Evolutionary conservation across 2,329 filamentous ascomycete species (phyloP).

Genomic region (Aspergillus candidus): DNA sequence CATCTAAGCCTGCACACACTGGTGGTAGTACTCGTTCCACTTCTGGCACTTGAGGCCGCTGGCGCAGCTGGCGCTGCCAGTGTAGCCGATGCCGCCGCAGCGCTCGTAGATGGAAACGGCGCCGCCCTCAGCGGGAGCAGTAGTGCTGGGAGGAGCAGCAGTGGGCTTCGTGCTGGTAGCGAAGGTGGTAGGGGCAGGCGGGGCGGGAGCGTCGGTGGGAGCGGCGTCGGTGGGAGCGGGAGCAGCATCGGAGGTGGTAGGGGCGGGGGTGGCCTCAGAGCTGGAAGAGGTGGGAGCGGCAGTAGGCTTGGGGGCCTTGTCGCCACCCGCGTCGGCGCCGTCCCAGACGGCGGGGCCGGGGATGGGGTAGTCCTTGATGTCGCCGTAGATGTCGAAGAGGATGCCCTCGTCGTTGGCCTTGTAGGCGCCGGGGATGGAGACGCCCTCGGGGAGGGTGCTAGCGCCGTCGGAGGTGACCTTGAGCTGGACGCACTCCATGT

Average conservation of each 20-base stretch:
- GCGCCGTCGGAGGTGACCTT: constrained; percentile 17
- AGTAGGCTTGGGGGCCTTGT: constrained; percentile 4
- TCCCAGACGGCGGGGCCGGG: constrained; percentile 19
- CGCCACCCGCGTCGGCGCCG: constrained; percentile 12
- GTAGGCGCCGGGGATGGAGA: constrained; percentile 17
- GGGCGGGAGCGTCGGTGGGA: constrained; percentile 3
- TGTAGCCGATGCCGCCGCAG: constrained; percentile 15
- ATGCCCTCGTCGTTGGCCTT: constrained; percentile 11
- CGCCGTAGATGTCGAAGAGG: constrained; percentile 16
- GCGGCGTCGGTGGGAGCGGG: constrained; percentile 1
- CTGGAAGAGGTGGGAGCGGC: not conserved
- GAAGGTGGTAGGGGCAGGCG: not conserved
- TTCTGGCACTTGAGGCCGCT: constrained; percentile 14
- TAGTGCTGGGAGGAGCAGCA: constrained; percentile 1
- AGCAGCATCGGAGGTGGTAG: constrained; percentile 1
- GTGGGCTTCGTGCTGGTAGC: not conserved
- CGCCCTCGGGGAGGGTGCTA: constrained; percentile 13
- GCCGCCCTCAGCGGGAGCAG: constrained; percentile 3
- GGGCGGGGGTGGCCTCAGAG: constrained; percentile 1
- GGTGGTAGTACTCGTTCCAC: constrained; percentile 19
- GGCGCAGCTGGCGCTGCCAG: constrained; percentile 10
- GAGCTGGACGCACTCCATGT: constrained; percentile 21
- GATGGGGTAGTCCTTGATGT: constrained; percentile 16
- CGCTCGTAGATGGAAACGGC: constrained; percentile 9
- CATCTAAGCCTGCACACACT: constrained; percentile 12